phyloP scores from a whole-genome alignment of 352 stramenopile species.

The Globisporangium camurandrum region DNA sequence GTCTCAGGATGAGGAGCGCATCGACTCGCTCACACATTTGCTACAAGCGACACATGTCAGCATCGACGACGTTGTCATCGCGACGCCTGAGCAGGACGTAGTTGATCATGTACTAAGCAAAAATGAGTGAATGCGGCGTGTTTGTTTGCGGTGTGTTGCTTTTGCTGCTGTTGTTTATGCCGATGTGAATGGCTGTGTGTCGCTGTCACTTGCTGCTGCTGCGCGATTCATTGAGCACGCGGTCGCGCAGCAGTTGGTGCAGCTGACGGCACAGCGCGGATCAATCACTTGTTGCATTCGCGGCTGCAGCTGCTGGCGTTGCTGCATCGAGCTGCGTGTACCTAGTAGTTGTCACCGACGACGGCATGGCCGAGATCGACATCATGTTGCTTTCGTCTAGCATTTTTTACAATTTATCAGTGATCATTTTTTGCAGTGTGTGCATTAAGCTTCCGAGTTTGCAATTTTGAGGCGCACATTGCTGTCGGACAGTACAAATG shows the following conservation, averaged over 20 bases:
- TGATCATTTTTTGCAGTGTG: too few species aligned
- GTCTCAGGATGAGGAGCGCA: not conserved
- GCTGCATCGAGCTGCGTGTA: not conserved
- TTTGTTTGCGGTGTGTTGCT: not conserved
- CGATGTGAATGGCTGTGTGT: not conserved
- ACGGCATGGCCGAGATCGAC: not conserved
- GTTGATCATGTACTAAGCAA: not conserved
- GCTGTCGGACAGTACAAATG: not conserved
- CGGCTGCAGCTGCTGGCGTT: not conserved
- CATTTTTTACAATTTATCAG: too few species aligned
- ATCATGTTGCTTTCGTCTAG: too few species aligned
- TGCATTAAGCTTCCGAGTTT: not conserved
- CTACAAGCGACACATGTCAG: not conserved
- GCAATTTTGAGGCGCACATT: not conserved
- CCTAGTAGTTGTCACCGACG: not conserved
- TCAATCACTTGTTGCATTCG: too few species aligned
- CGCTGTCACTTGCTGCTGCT: not conserved
- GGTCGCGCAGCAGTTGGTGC: too few species aligned
- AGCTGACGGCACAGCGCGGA: too few species aligned
- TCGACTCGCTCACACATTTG: not conserved
- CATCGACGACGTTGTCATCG: not conserved
- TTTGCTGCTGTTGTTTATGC: not conserved
- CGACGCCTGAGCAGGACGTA: not conserved
- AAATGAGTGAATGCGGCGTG: not conserved
- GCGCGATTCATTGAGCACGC: slow-evolving; percentile 1